Evolutionary conservation across 2,329 filamentous ascomycete species (phyloP), one percentile per base, ranked within the genome.

Genomic region (Gliomastix tumulicola): DNA sequence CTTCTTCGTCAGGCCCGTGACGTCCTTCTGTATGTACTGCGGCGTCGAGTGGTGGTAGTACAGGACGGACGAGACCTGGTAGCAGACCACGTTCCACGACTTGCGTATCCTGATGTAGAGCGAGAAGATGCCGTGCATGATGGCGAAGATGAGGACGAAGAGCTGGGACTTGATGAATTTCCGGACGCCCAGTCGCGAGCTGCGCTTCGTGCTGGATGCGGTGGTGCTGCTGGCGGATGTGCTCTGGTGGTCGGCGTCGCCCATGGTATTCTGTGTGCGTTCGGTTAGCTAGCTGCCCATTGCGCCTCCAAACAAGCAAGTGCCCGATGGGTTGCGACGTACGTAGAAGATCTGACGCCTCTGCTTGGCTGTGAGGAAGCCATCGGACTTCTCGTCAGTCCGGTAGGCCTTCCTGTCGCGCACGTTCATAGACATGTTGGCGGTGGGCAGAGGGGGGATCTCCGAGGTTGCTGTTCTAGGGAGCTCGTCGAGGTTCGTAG

Each of bases 11-110:
- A 98, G 62, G 9, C 74, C 71, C 56, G 79, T 79, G 19, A 97
- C 82, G 63, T 98, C 92, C 51, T 84, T 82, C 52, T 83, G 80
- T 48, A 98, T 95, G 54, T 95, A 79, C 55, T 94, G 87, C 7
- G 92, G 92, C 1, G 90, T 94, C 36, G 87, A 85, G 60, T 98
- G 92, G 64, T 98, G 94, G 65, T 98, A 92, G 59, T 90, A 89
- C 37, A 94, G 70, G 42, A 97, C 75, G 9, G 87, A 85, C 36
- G 88, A 76, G 44, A 90, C 66, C 41, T 85, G 81, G 56, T 92
- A 84, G 47, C 79, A 69, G 34, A 94, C 72, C 8, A 82, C 76
- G 57, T 90, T 83, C 64, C 88, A 92, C 38, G 79, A 77, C 54
- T 88, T 81, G 40, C 89, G 81, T 40, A 87, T 63, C 44, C 88